Conservation (phyloP, 2,329 filamentous ascomycete species). For the Orbilia javanica region DNA sequence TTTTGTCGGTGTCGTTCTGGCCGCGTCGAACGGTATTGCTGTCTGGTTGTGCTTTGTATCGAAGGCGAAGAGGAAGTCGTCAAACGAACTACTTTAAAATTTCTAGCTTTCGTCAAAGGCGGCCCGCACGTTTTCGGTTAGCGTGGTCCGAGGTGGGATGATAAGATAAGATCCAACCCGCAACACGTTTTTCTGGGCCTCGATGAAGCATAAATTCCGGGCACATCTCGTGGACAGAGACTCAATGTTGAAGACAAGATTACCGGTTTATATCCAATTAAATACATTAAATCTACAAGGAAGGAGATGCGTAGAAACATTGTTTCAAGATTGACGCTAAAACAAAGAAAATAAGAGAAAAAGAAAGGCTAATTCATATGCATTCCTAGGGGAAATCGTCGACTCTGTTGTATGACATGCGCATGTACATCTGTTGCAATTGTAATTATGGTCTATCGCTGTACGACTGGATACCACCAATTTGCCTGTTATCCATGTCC, state of each 20-base stretch:
- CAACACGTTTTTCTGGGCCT: slow-evolving; percentile 26
- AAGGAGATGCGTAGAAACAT: neutral
- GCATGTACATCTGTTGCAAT: too few relatives aligned
- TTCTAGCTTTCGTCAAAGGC: slow-evolving; percentile 22
- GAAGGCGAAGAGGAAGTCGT: slow-evolving; percentile 8
- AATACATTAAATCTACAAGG: neutral
- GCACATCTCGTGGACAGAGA: too few relatives aligned
- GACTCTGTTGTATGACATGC: too few relatives aligned
- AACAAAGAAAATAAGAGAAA: neutral
- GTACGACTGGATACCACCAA: slow-evolving; percentile 51
- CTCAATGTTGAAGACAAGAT: neutral
- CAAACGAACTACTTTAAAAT: slow-evolving; percentile 25
- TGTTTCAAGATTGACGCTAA: neutral
- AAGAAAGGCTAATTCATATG: too few relatives aligned
- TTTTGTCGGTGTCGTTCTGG: neutral
- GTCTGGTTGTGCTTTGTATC: neutral
- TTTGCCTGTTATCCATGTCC: slow-evolving; percentile 16
- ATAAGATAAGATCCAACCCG: slow-evolving; percentile 57
- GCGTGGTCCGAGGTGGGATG: slow-evolving; percentile 28
- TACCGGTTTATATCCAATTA: neutral
- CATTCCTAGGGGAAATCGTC: too few relatives aligned
- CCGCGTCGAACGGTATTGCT: neutral
- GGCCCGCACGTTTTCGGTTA: slow-evolving; percentile 28
- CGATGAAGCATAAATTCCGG: neutral
- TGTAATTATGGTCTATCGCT: slow-evolving; percentile 16